phyloP scores from a whole-genome alignment of 176 grass and related monocot genomes.

The Pontederia crassipes region DNA sequence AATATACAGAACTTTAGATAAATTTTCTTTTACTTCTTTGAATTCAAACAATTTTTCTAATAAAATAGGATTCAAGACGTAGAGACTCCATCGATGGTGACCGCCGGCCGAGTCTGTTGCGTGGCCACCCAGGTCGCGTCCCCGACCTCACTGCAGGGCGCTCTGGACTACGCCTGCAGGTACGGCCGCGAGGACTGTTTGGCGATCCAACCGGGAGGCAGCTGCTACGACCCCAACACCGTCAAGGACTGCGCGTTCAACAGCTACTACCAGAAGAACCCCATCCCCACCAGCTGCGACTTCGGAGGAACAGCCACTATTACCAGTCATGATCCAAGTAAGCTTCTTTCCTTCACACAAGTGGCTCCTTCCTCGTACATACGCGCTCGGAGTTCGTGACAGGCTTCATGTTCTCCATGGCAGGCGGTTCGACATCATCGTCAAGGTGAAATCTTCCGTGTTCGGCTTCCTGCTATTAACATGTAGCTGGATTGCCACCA shows the following conservation, averaged over 20 bases:
- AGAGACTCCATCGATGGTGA: conserved; percentile 27
- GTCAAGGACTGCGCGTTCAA: conserved; percentile 83
- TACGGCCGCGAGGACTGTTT: conserved; percentile 62
- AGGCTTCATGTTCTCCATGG: neutral
- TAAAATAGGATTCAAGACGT: no score
- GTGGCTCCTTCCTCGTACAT: neutral
- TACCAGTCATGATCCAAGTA: conserved; percentile 59
- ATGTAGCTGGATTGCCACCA: neutral
- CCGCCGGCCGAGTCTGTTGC: conserved; percentile 53
- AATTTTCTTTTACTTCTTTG: no score
- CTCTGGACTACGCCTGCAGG: conserved; percentile 71
- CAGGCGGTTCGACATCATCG: conserved; percentile 48
- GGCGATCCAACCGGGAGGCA: conserved; percentile 45
- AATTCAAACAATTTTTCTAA: no score
- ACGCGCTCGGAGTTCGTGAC: neutral
- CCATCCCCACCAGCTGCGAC: conserved; percentile 50
- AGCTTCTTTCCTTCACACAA: conserved; percentile 6
- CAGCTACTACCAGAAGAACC: conserved; percentile 82
- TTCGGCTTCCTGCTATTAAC: neutral
- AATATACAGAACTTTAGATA: no score
- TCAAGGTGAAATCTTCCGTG: conserved; percentile 35
- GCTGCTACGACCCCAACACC: conserved; percentile 65
- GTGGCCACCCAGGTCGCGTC: conserved; percentile 49
- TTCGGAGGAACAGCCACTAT: conserved; percentile 65
- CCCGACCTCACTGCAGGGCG: conserved; percentile 52